These are phyloP conservation scores for Oleoguttula mirabilis DNA, from an alignment of 495 filamentous ascomycete species.

Conservation along the genomic window DNA sequence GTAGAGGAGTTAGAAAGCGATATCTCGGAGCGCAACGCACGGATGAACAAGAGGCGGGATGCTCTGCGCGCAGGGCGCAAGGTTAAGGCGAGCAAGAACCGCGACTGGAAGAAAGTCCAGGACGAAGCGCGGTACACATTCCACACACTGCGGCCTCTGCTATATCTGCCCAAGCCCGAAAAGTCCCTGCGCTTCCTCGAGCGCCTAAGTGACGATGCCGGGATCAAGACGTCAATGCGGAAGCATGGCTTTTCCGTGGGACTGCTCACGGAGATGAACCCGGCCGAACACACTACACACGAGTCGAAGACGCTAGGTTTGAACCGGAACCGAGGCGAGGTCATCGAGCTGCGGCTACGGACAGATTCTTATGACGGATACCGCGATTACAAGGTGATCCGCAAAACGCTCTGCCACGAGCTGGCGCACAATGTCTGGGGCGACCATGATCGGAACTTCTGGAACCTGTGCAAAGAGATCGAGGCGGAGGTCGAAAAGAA, in stretches of 20 bases:
- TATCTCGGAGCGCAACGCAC: constrained; percentile 32
- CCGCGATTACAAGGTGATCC: constrained; percentile 76
- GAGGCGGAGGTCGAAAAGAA: constrained; percentile 70
- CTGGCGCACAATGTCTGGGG: constrained; percentile 81
- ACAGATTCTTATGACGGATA: constrained; percentile 95
- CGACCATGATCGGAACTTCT: constrained; percentile 76
- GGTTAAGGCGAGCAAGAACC: constrained; percentile 24
- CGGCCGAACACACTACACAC: constrained; percentile 64
- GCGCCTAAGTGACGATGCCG: constrained; percentile 67
- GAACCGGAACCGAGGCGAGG: constrained; percentile 78
- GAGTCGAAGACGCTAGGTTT: constrained; percentile 73
- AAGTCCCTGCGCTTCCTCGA: constrained; percentile 60
- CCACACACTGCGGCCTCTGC: constrained; percentile 59
- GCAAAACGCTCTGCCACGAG: constrained; percentile 90
- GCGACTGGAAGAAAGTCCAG: constrained; percentile 36
- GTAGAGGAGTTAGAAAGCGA: constrained; percentile 38
- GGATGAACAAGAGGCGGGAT: constrained; percentile 32
- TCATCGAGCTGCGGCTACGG: constrained; percentile 78
- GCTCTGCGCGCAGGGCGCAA: constrained; percentile 29
- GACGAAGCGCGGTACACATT: constrained; percentile 66
- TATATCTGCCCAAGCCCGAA: constrained; percentile 63
- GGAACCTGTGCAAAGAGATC: constrained; percentile 72
- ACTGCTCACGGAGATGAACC: constrained; percentile 90
- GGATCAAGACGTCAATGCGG: constrained; percentile 71
- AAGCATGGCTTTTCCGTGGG: constrained; percentile 78